Evolutionary conservation across 2,329 filamentous ascomycete genomes (phyloP).

Genomic region (Epichloe brachyelytri): DNA sequence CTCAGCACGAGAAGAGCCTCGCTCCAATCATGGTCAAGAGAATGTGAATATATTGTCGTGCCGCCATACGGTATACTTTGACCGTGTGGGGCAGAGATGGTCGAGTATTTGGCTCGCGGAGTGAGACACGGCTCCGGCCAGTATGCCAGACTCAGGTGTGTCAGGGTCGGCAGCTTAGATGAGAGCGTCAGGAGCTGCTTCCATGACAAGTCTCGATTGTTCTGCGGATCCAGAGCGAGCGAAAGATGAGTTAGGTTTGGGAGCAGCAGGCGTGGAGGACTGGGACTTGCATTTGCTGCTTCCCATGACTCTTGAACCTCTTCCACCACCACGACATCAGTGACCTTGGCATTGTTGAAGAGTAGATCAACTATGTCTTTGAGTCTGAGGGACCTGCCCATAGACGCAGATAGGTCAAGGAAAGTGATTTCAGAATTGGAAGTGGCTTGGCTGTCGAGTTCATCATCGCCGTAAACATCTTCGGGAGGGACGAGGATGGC

Average conservation of each 20-base stretch:
- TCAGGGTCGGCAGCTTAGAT: constrained; percentile 38
- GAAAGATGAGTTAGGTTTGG: constrained; percentile 49
- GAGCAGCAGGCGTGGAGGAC: constrained; percentile 28
- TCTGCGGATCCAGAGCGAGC: constrained; percentile 33
- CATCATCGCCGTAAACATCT: constrained; percentile 14
- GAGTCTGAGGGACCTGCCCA: constrained; percentile 37
- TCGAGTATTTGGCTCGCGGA: constrained; percentile 36
- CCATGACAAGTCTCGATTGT: constrained; percentile 35
- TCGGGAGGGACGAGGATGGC: constrained; percentile 27
- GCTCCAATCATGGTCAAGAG: constrained; percentile 44
- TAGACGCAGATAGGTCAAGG: constrained; percentile 40
- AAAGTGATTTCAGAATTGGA: constrained; percentile 28
- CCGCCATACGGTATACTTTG: constrained; percentile 37
- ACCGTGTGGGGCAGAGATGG: constrained; percentile 31
- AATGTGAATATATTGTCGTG: constrained; percentile 44
- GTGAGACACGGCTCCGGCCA: constrained; percentile 50
- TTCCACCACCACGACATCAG: constrained; percentile 5
- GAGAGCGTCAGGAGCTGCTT: constrained; percentile 43
- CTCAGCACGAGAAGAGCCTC: constrained; percentile 44
- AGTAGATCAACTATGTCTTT: constrained; percentile 40
- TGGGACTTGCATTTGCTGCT: constrained; percentile 19
- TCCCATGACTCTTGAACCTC: constrained; percentile 43
- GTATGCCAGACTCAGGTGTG: constrained; percentile 47
- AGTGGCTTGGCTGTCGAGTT: constrained; percentile 12
- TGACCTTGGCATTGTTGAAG: constrained; percentile 22